Evolutionary conservation across 2,329 filamentous ascomycete genomes (phyloP).

Genomic region (Paecilomyces fulvus): DNA sequence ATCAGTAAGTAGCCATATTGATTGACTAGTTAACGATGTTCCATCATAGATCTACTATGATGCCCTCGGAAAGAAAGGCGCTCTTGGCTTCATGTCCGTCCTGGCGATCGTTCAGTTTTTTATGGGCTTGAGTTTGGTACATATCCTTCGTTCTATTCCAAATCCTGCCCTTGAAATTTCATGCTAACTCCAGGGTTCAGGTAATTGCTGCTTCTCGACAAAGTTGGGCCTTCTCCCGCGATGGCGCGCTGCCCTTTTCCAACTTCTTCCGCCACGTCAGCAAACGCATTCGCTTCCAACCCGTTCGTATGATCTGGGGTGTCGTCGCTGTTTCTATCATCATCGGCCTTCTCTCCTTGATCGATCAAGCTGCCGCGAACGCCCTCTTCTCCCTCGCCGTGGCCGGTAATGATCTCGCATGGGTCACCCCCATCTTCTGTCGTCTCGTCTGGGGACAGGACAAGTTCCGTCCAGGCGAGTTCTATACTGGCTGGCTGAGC

Average conservation of each 20-base stretch:
- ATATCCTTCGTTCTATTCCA: not conserved
- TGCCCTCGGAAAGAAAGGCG: constrained; percentile 50
- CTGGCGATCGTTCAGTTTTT: constrained; percentile 55
- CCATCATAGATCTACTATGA: constrained; percentile 50
- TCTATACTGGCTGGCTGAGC: constrained; percentile 50
- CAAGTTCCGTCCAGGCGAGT: constrained; percentile 51
- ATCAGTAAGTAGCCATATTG: not conserved
- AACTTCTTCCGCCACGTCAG: constrained; percentile 49
- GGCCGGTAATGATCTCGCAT: constrained; percentile 54
- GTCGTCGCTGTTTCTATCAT: constrained; percentile 44
- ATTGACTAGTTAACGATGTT: not conserved
- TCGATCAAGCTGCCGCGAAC: constrained; percentile 48
- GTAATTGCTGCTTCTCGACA: constrained; percentile 53
- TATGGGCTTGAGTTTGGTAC: constrained; percentile 49
- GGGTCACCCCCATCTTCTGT: constrained; percentile 51
- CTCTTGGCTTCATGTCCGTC: constrained; percentile 50
- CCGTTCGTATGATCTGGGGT: constrained; percentile 49
- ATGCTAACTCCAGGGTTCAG: constrained; percentile 15
- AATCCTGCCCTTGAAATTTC: not conserved
- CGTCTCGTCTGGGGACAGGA: constrained; percentile 50
- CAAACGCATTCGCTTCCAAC: constrained; percentile 48
- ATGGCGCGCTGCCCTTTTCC: constrained; percentile 54
- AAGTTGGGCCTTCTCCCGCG: constrained; percentile 55
- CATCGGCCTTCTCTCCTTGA: constrained; percentile 51
- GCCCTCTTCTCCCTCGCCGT: constrained; percentile 54